Evolutionary conservation across 257 asterid genomes (phyloP).

Genomic region (Leonotis leonurus): DNA sequence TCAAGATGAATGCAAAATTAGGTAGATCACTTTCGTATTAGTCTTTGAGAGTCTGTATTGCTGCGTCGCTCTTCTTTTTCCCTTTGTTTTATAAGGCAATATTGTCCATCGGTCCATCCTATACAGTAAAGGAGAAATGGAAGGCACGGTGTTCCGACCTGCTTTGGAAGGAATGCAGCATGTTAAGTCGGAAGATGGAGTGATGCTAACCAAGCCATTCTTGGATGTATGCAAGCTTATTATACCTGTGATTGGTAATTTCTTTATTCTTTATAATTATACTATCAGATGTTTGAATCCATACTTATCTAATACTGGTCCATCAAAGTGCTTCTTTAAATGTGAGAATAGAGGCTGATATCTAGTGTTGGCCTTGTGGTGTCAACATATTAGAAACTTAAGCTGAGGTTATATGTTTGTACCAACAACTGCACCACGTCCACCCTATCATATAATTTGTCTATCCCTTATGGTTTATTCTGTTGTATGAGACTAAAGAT

Average conservation of each 20-base stretch:
- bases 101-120: background rate
- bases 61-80: background rate
- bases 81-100: background rate
- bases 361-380: background rate
- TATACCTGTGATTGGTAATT: conserved; percentile 77
- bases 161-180: conserved; percentile 90
- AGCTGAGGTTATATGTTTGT: background rate
- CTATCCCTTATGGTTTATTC: background rate
- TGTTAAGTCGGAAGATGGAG: conserved; percentile 78
- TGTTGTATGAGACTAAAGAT: background rate
- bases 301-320: background rate
- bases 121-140: conserved; percentile 52
- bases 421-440: background rate
- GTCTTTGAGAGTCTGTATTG: background rate
- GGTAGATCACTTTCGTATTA: background rate
- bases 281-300: background rate
- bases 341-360: background rate
- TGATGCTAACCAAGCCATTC: conserved; percentile 77
- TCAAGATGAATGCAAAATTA: background rate
- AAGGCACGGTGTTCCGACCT: conserved; percentile 78
- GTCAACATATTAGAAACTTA: background rate
- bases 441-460: background rate
- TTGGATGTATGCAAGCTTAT: conserved; percentile 87
- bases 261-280: background rate
- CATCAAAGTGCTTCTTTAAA: background rate